Evolutionary conservation across 306 rosid genomes (phyloP), one percentile per base, ranked within the genome.

Genomic region (Abrus pulchellus): DNA sequence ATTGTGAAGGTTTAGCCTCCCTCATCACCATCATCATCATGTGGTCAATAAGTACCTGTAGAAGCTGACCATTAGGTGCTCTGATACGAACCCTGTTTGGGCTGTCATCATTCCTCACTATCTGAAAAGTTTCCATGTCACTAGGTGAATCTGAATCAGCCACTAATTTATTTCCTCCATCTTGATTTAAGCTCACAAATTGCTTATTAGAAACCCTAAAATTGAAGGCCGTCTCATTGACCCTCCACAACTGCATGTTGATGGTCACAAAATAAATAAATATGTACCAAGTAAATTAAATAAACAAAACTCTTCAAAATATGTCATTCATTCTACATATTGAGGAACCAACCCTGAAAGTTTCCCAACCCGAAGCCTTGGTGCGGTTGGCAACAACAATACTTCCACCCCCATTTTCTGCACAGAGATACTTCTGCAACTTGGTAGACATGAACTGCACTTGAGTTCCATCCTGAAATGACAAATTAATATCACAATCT

Each of bases 381-480:
- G 83, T 63, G 5, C 96, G 85, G 71, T 91, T 89, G 13, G 89
- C 80, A 65, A 87, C 89, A 81, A 89, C 63, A 76, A 74, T 8
- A 3, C 85, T 57, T 78, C 90, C 90, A 54, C 96, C 96, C 2
- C 96, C 96, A 12, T 76, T 43, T 83, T 86, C 92, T 32, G 93
- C 62, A 7, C 74, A 47, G 1, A 91, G 79, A 87, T 87, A 89
- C 66, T 9, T 87, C 50, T 83, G 87, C 69, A 89, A 71, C 80
- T 84, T 89, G 0, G 85, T 65, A 1, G 96, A 89, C 90, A 72
- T 74, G 61, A 89, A 79, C 28, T 79, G 91, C 72, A 91, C 89
- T 83, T 86, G 88, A 38, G 96, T 87, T 69, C 92, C 96, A 87
- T 91, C 96, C 93, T 91, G 74, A n/a, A 73, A 77, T 74, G 6